A percentile compares a stretch with the other conserved stretches of the same genome.
phyloP scores from a whole-genome alignment of 2,329 filamentous ascomycete genomes.

The Alternaria rosae region DNA sequence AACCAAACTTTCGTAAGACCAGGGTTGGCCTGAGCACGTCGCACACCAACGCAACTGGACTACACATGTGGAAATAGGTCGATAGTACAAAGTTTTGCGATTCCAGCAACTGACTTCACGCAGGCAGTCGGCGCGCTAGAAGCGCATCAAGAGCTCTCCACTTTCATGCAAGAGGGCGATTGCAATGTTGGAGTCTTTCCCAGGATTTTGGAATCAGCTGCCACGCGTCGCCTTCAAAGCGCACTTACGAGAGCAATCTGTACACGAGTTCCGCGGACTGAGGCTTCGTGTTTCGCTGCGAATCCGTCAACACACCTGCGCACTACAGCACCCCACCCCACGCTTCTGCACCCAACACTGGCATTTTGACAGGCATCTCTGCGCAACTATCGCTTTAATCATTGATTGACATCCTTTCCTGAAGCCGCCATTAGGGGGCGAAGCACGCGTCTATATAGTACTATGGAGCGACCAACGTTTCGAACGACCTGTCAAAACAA shows the following conservation, averaged over 20 bases:
- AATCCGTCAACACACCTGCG: not conserved
- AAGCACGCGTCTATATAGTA: not conserved
- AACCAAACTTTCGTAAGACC: not conserved
- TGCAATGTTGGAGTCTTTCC: not conserved
- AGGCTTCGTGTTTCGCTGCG: not conserved
- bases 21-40: slow-evolving; percentile 1
- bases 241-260: not conserved
- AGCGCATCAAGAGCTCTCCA: not conserved
- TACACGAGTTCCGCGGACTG: not conserved
- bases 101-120: not conserved
- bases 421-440: not conserved
- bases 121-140: not conserved
- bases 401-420: not conserved
- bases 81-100: not conserved
- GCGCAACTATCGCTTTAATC: not conserved
- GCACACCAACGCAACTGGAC: not conserved
- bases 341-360: not conserved
- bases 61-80: not conserved
- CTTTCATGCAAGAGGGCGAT: not conserved
- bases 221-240: not conserved
- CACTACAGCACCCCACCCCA: not conserved
- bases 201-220: not conserved
- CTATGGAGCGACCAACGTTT: slow-evolving; percentile 7
- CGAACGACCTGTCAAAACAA: slow-evolving; percentile 6
- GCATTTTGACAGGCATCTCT: not conserved